Base-by-base conservation (phyloP, 163 green algal species). In the Scenedesmus sp. region DNA sequence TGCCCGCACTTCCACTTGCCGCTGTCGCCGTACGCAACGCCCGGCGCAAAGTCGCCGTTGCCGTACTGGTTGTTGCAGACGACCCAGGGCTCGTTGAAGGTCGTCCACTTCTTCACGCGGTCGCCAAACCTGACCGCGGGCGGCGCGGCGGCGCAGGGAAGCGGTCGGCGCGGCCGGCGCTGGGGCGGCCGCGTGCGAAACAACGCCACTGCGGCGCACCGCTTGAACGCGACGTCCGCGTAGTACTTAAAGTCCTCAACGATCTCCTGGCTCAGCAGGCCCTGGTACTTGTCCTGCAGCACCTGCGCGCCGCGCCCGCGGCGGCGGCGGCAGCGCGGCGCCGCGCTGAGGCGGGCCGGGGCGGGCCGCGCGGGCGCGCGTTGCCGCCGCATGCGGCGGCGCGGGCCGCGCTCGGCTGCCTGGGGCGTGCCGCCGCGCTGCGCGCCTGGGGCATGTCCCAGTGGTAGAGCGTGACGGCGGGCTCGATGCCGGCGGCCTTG, bases 11-110 rank as follows among this genome's bases (percentile, higher is more conserved):
- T 70, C 64, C 65, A 83, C 54, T 77, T 76, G 53, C 64, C 75
- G 4, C 24, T 36, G 14, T 83, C 75, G n/a, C 75, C 75, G 24
- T 72, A 58, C 39, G 28, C 2, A 1, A 72, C 28, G 22, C 75
- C 75, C 17, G 75, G 75, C 7, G 75, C 64, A 71, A 83, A 83
- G 28, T 76, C 75, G 28, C 75, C 75, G 45, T 77, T 77, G 64
- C 75, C 75, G 5, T 64, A 83, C 58, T 83, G 75, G n/a, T 9
- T 58, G 75, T 60, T 77, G 54, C 75, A 83, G 10, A 36, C 56
- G 17, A 83, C 83, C 69, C 82, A 83, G 0, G 88, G 88, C 82
- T 93, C 89, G 58, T 93, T 93, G 79, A 93, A 90, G 31, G 63
- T 83, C 26, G 36, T 77, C 75, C 75, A 83, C 45, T 76, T 77